Conservation (phyloP, 768 basidiomycete genomes). For the Pilatotrama ljubarskyi region DNA sequence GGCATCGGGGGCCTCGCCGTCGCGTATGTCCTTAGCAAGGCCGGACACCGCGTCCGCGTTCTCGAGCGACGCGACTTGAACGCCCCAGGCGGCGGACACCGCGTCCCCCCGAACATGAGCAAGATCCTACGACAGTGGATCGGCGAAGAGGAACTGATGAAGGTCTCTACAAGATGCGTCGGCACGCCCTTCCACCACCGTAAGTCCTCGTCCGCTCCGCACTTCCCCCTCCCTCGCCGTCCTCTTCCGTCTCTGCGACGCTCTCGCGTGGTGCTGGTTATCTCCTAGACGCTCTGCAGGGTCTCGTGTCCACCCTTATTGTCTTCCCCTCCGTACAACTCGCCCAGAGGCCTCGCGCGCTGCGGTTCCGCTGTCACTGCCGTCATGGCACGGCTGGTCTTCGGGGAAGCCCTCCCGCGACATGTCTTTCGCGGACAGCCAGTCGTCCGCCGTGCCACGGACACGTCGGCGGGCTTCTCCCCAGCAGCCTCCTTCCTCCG, state of each 20-base stretch:
- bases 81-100: conserved; percentile 40
- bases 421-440: neutral
- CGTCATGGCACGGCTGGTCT: too few species aligned
- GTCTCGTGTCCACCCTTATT: too few species aligned
- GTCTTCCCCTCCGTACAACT: too few species aligned
- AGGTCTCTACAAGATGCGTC: conserved; percentile 38
- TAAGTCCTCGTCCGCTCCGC: conserved; percentile 26
- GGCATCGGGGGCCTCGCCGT: conserved; percentile 57
- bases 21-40: conserved; percentile 53
- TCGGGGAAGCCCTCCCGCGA: neutral
- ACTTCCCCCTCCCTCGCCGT: neutral
- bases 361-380: too few species aligned
- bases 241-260: neutral
- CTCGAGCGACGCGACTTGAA: conserved; percentile 50
- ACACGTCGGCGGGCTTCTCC: neutral
- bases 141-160: conserved; percentile 43
- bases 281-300: too few species aligned
- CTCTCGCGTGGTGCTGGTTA: too few species aligned
- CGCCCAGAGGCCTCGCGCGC: too few species aligned
- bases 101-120: conserved; percentile 60
- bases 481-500: neutral
- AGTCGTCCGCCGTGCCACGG: neutral
- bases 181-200: conserved; percentile 36
- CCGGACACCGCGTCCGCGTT: conserved; percentile 61
- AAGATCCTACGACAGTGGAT: conserved; percentile 58